Percentiles rank a stretch among this genome's conserved stretches.
Conservation (phyloP, 306 rosid species). For the Heteromeles arbutifolia region DNA sequence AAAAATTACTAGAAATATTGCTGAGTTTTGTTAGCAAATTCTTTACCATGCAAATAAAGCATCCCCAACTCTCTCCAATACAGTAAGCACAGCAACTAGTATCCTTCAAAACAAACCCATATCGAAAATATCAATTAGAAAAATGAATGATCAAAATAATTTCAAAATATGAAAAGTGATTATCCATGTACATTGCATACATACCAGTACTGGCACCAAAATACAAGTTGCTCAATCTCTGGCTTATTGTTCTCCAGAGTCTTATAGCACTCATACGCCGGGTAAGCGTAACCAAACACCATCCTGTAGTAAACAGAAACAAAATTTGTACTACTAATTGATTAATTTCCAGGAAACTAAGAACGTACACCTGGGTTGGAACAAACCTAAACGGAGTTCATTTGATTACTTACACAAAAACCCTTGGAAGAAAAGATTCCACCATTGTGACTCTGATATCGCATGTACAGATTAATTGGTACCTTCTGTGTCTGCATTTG, state of each 20-base stretch:
- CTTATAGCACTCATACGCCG: conserved; percentile 41
- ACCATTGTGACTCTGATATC: conserved; percentile 6
- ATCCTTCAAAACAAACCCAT: conserved; percentile 14
- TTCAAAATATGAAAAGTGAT: background rate
- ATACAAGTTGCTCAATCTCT: conserved; percentile 22
- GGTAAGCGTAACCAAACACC: conserved; percentile 43
- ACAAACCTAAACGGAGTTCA: background rate
- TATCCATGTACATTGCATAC: background rate
- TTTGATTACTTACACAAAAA: conserved; percentile 17
- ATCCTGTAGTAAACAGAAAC: conserved; percentile 13
- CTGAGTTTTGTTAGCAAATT: background rate
- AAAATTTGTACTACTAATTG: background rate
- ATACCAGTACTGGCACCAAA: conserved; percentile 40
- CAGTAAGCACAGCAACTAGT: conserved; percentile 25
- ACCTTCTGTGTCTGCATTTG: too few species aligned
- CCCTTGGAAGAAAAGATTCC: conserved; percentile 22
- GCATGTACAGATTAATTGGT: background rate
- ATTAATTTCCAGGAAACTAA: background rate
- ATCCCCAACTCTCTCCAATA: conserved; percentile 34
- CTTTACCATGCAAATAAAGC: conserved; percentile 29
- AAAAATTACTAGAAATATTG: background rate
- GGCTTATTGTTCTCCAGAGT: conserved; percentile 21
- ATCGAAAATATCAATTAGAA: background rate
- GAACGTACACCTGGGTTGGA: background rate
- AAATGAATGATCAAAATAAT: too few species aligned